These are phyloP conservation scores for Globisporangium lucens DNA, from an alignment of 352 stramenopile species.

Conservation along the genomic window DNA sequence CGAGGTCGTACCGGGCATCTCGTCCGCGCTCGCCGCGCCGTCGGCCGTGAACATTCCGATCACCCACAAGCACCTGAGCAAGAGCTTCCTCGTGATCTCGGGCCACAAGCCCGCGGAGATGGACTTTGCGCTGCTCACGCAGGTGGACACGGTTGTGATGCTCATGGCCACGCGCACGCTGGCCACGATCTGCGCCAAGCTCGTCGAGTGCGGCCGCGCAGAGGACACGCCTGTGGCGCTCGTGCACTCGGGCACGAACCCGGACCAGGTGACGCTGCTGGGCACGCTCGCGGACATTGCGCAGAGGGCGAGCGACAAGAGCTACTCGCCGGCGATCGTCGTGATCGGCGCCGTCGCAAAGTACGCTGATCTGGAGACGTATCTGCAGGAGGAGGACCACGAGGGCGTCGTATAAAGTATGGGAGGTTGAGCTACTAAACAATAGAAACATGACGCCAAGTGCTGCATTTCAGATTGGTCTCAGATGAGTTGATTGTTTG, in stretches of 20 bases:
- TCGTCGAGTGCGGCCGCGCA: constrained; percentile 38
- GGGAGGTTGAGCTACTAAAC: not conserved
- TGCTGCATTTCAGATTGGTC: constrained; percentile 1
- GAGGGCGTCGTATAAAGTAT: constrained; percentile 13
- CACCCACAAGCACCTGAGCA: constrained; percentile 68
- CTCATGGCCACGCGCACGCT: constrained; percentile 83
- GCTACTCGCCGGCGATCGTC: constrained; percentile 73
- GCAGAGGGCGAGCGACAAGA: constrained; percentile 38
- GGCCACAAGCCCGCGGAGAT: constrained; percentile 68
- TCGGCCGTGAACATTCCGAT: constrained; percentile 60
- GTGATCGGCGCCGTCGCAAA: constrained; percentile 59
- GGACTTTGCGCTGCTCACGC: constrained; percentile 88
- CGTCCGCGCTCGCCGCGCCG: constrained; percentile 56
- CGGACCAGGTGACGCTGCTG: constrained; percentile 50
- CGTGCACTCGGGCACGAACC: constrained; percentile 57
- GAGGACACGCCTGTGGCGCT: constrained; percentile 50
- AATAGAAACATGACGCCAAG: not conserved
- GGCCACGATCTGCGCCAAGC: constrained; percentile 32
- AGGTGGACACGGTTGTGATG: constrained; percentile 92
- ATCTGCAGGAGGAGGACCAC: constrained; percentile 47
- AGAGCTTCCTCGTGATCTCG: constrained; percentile 60
- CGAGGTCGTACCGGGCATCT: constrained; percentile 67
- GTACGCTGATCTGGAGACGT: constrained; percentile 51
- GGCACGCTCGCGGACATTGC: constrained; percentile 52
- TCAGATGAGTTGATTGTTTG: too few species aligned